Percentiles rank a stretch among this genome's conserved stretches.
These are phyloP conservation scores for Erodium chrysanthum DNA, from an alignment of 441 rosid species.

Conservation along the genomic window DNA sequence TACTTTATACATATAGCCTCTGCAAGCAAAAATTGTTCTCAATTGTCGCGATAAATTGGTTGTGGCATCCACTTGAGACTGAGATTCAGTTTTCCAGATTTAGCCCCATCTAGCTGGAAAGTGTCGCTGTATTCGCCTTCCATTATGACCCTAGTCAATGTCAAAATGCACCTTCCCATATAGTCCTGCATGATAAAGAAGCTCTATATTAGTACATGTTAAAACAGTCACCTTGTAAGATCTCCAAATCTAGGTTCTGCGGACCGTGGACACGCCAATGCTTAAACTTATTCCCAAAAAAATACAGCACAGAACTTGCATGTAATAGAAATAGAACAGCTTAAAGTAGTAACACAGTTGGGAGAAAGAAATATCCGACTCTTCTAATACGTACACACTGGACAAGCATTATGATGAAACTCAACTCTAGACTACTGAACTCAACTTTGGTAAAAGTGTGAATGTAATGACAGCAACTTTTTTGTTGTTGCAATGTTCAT, in stretches of 20 bases:
- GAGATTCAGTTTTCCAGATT: conserved; percentile 55
- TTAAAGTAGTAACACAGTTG: neutral
- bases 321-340: no score
- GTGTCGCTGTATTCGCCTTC: conserved; percentile 75
- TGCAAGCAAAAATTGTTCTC: conserved; percentile 13
- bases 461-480: neutral
- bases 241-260: neutral
- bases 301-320: neutral
- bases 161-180: conserved; percentile 79
- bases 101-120: conserved; percentile 52
- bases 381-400: neutral
- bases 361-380: neutral
- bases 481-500: no score
- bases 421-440: neutral
- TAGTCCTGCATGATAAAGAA: conserved; percentile 46
- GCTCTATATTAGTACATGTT: neutral
- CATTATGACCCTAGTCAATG: conserved; percentile 58
- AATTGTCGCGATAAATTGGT: conserved; percentile 72
- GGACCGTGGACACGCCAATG: neutral
- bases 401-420: no score
- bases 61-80: conserved; percentile 88
- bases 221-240: neutral
- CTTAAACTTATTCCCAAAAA: neutral
- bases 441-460: neutral
- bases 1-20: neutral